A percentile compares a stretch with the other conserved stretches of the same genome.
Conservation (phyloP, 2,329 filamentous ascomycete species). For the Ustulina deusta region DNA sequence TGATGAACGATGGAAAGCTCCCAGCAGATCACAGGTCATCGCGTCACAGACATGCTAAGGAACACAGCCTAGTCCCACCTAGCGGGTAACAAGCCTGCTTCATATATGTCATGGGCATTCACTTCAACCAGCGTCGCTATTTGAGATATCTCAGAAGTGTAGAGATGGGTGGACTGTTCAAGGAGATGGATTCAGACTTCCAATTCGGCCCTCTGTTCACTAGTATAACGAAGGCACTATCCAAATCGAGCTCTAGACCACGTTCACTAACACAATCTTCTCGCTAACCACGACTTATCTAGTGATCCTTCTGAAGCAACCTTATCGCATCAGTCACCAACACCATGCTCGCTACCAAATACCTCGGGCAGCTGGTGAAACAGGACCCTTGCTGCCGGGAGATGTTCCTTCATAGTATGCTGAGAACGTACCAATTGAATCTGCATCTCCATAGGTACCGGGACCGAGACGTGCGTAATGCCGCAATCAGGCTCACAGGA, state of each 20-base stretch:
- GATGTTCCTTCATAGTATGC: slow-evolving; percentile 15
- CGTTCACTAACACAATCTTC: neutral
- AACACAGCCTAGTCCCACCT: slow-evolving; percentile 2
- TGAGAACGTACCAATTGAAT: slow-evolving; percentile 15
- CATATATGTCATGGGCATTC: neutral
- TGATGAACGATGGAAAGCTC: slow-evolving; percentile 30
- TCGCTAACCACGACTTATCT: slow-evolving; percentile 26
- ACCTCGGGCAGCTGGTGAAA: slow-evolving; percentile 39
- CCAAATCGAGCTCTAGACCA: neutral
- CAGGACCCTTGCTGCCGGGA: slow-evolving; percentile 20
- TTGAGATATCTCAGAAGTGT: slow-evolving; percentile 6
- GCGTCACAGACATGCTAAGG: neutral
- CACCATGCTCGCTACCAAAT: slow-evolving; percentile 13
- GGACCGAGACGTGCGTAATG: slow-evolving; percentile 12
- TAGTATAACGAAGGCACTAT: too few species aligned
- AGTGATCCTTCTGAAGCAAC: slow-evolving; percentile 18
- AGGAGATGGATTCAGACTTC: slow-evolving; percentile 2
- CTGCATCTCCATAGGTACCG: slow-evolving; percentile 2
- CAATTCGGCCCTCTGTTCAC: neutral
- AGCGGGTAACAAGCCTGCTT: slow-evolving; percentile 9
- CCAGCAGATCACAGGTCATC: slow-evolving; percentile 13
- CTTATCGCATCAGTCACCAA: slow-evolving; percentile 27
- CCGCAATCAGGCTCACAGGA: slow-evolving; percentile 20
- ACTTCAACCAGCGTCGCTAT: neutral
- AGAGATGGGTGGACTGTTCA: neutral